Base-by-base conservation (phyloP, 73 alveolate species). In the Durusdinium trenchii region DNA sequence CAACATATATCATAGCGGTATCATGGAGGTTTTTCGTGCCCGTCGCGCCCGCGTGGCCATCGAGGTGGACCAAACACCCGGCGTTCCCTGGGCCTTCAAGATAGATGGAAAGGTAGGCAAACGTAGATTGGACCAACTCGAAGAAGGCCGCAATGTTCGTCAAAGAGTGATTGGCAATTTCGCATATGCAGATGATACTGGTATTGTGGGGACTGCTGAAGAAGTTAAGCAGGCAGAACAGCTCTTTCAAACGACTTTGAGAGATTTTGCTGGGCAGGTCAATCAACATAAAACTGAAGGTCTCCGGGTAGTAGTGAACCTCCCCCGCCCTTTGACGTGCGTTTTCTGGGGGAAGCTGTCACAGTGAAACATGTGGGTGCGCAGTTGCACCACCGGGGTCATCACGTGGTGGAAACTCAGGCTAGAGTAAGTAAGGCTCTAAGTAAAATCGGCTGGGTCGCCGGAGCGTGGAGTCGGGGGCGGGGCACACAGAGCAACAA, bases 151-250 rank as follows among this genome's bases (percentile, higher is more conserved):
- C 9, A 6, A 82, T 47, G 18, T 32, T 47, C 20, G 54, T 9
- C 64, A 32, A 20, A 7, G 45, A 9, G 20, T 46, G 10, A 47
- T 82, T 26, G 93, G 93, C 18, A 71, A 82, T 47, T 10, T 82
- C 47, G 93, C 64, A 32, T 82, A n/a, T 47, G 93, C 93, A 42
- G 89, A 78, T 78, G 89, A 78, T 78, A 38, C 89, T 51, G 89
- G 52, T 12, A 78, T 43, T 12, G n/a, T 78, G 9, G 52, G 62
- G 6, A 57, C 10, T 12, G 60, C 32, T 14, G 18, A 9, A 40
- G 52, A 82, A 43, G 93, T 43, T 30, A 20, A 9, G n/a, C 38
- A 7, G 45, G 93, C 71, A 46, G 93, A 82, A 48, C 16, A 42
- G 10, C 42, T 82, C 12, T 82, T 82, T 46, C 45, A n/a, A 36